Percentiles rank a stretch among this genome's conserved stretches.
Conservation (phyloP, 768 basidiomycete species). For the Mycena floridula region DNA sequence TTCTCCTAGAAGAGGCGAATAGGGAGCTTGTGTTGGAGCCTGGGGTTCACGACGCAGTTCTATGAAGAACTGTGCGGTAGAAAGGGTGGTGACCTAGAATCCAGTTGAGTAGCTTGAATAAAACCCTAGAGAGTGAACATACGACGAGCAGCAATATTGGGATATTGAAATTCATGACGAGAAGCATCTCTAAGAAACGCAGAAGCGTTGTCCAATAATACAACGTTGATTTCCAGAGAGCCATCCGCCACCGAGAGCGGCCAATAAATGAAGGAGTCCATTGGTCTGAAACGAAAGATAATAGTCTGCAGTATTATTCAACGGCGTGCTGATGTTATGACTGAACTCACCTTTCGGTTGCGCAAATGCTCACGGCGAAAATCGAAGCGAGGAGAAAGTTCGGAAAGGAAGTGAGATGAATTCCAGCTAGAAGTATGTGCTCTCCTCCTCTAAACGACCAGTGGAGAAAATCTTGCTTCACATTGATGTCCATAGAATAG, state of each 20-base stretch:
- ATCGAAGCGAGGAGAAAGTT: conserved; percentile 42
- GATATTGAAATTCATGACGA: conserved; percentile 64
- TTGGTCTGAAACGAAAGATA: conserved; percentile 44
- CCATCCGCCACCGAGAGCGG: conserved; percentile 36
- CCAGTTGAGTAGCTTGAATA: conserved; percentile 2
- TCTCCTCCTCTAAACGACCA: conserved; percentile 33
- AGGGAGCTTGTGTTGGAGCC: not conserved
- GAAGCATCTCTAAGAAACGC: conserved; percentile 46
- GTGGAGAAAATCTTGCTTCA: conserved; percentile 28
- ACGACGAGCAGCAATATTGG: conserved; percentile 50
- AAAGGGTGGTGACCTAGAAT: conserved; percentile 47
- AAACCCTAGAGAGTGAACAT: conserved; percentile 12
- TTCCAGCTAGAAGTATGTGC: conserved; percentile 31
- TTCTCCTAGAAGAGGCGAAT: not conserved
- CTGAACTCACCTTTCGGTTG: conserved; percentile 48
- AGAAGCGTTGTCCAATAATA: conserved; percentile 50
- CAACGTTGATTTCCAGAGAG: conserved; percentile 47
- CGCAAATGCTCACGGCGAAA: conserved; percentile 42
- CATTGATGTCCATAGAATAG: conserved; percentile 8
- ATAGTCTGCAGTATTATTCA: not conserved
- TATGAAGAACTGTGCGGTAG: conserved; percentile 52
- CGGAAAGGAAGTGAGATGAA: conserved; percentile 39
- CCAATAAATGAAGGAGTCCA: conserved; percentile 37
- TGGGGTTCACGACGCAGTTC: conserved; percentile 27
- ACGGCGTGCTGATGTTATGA: not conserved